Evolutionary conservation across 352 stramenopile species (phyloP).

Genomic region (Globisporangium nodosum): DNA sequence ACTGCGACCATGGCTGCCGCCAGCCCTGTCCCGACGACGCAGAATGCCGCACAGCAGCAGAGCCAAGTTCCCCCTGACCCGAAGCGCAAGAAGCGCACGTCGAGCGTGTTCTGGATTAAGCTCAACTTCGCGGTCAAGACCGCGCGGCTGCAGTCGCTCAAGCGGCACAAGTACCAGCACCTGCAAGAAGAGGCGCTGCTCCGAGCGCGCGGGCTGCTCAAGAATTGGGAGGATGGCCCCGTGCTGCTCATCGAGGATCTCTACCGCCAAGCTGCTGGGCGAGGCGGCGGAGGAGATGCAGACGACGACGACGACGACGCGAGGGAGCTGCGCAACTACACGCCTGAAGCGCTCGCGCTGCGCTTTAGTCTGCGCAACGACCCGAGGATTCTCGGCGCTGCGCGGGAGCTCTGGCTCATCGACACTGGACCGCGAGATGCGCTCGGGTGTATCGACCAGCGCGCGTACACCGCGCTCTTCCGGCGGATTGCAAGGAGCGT

Average conservation of each 20-base stretch:
- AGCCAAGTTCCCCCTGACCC: background rate
- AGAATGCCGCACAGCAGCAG: background rate
- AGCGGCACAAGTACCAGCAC: slow-evolving; percentile 71
- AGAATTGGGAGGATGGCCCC: slow-evolving; percentile 60
- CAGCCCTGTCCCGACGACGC: background rate
- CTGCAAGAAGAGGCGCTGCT: slow-evolving; percentile 63
- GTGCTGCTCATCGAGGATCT: slow-evolving; percentile 61
- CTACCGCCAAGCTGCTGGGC: slow-evolving; percentile 35
- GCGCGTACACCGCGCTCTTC: slow-evolving; percentile 46
- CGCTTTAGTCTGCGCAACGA: slow-evolving; percentile 66
- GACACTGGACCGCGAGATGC: slow-evolving; percentile 42
- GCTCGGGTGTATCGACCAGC: slow-evolving; percentile 56
- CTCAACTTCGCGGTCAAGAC: slow-evolving; percentile 74
- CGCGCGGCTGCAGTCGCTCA: slow-evolving; percentile 49
- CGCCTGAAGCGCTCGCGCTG: slow-evolving; percentile 51
- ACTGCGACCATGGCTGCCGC: background rate
- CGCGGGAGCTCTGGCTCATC: slow-evolving; percentile 52
- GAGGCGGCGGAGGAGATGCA: slow-evolving; percentile 30
- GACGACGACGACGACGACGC: slow-evolving; percentile 30
- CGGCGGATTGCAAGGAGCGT: slow-evolving; percentile 50
- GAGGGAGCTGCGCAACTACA: slow-evolving; percentile 63
- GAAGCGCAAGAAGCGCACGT: slow-evolving; percentile 20
- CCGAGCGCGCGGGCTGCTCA: slow-evolving; percentile 45
- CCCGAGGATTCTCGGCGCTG: slow-evolving; percentile 31
- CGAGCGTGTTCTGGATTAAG: slow-evolving; percentile 59